phyloP scores from a whole-genome alignment of 169 alveolate genomes.

The Cryptosporidium sp. region DNA sequence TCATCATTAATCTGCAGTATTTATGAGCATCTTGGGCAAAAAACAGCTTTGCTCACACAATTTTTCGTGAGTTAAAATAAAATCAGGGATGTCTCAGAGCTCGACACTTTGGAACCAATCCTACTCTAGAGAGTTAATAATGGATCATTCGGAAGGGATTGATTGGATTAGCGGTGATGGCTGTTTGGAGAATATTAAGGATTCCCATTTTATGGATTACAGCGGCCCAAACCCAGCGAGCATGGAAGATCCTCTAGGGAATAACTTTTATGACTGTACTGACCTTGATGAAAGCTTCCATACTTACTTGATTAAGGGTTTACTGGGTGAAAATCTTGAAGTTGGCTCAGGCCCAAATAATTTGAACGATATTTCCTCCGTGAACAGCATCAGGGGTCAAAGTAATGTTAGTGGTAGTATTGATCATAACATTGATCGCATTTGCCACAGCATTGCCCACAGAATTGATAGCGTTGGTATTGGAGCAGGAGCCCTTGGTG shows the following conservation, averaged over 20 bases:
- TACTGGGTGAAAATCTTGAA: constrained; percentile 29
- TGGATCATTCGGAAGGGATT: constrained; percentile 40
- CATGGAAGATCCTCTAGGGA: constrained; percentile 26
- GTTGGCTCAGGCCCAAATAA: neutral
- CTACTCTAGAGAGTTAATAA: constrained; percentile 24
- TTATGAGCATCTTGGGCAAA: constrained; percentile 21
- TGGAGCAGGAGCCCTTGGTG: neutral
- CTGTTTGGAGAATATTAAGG: constrained; percentile 33
- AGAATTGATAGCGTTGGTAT: neutral
- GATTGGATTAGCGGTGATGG: constrained; percentile 50
- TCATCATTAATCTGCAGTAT: neutral
- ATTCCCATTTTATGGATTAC: neutral
- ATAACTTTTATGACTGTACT: constrained; percentile 50
- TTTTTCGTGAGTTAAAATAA: neutral
- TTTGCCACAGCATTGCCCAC: neutral
- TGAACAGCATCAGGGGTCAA: neutral
- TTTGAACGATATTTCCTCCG: neutral
- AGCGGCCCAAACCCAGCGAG: neutral
- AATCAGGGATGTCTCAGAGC: constrained; percentile 31
- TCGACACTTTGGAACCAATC: constrained; percentile 38
- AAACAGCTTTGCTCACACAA: neutral
- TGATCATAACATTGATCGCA: neutral
- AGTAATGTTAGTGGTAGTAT: neutral
- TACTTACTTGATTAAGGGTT: constrained; percentile 42
- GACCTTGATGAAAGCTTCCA: constrained; percentile 61